These are phyloP conservation scores for Populus euphratica DNA, from an alignment of 345 rosid genomes.

Conservation along the genomic window DNA sequence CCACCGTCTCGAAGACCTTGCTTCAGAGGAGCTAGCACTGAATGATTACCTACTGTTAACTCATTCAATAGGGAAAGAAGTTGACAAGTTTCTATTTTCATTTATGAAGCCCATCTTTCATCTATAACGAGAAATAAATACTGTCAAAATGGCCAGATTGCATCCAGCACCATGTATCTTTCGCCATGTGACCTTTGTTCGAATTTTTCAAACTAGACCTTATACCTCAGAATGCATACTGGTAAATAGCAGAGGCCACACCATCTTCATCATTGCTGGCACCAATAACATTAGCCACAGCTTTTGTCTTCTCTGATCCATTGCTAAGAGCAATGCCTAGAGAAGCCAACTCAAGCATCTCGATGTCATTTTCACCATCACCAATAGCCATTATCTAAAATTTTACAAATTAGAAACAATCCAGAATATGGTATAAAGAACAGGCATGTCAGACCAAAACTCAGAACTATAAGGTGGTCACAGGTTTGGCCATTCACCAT, in stretches of 20 bases:
- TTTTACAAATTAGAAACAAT: slow-evolving; percentile 6
- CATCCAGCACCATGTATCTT: background rate
- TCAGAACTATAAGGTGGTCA: background rate
- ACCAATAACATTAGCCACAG: slow-evolving; percentile 71
- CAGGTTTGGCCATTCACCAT: background rate
- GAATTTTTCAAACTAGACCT: background rate
- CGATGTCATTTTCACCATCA: slow-evolving; percentile 86
- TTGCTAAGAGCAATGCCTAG: slow-evolving; percentile 79
- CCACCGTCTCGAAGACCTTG: background rate
- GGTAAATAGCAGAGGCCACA: slow-evolving; percentile 85
- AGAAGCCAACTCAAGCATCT: slow-evolving; percentile 88
- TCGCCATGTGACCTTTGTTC: background rate
- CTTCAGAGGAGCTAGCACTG: background rate
- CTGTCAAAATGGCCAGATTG: slow-evolving; percentile 4
- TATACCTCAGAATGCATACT: slow-evolving; percentile 59
- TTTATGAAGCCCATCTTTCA: background rate
- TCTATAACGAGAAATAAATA: background rate
- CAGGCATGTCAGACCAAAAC: background rate
- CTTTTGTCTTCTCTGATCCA: slow-evolving; percentile 85
- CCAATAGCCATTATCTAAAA: slow-evolving; percentile 90
- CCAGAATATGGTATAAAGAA: background rate
- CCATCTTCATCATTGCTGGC: slow-evolving; percentile 84
- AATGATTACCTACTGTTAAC: too few species aligned
- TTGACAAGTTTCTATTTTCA: background rate
- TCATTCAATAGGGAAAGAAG: too few species aligned